phyloP scores from a whole-genome alignment of 108 stramenopile species.

The Nitzschia inconspicua region DNA sequence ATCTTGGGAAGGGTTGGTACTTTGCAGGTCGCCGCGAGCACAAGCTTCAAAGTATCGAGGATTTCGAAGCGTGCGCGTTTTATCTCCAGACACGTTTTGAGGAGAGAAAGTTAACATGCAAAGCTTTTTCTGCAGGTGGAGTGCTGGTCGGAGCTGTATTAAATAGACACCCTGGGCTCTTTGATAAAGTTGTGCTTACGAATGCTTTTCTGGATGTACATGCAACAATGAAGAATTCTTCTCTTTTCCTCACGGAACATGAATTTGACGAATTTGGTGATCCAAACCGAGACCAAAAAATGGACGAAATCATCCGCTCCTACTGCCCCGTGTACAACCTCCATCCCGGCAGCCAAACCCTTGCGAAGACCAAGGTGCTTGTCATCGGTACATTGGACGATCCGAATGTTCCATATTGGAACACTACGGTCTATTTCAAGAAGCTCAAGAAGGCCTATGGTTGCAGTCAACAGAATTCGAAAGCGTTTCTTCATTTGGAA shows the following conservation, averaged over 20 bases:
- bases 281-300: slow-evolving; percentile 13
- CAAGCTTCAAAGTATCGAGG: slow-evolving; percentile 42
- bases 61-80: slow-evolving; percentile 56
- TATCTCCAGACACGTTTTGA: slow-evolving; percentile 16
- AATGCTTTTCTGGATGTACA: slow-evolving; percentile 64
- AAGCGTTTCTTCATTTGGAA: slow-evolving; percentile 24
- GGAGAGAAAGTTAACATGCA: slow-evolving; percentile 22
- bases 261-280: slow-evolving; percentile 78
- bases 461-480: not conserved
- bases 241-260: slow-evolving; percentile 56
- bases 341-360: not conserved
- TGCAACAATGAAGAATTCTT: slow-evolving; percentile 42
- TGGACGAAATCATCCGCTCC: slow-evolving; percentile 13
- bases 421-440: slow-evolving; percentile 32
- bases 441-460: slow-evolving; percentile 10
- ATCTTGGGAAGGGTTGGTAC: slow-evolving; percentile 61
- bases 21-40: slow-evolving; percentile 28
- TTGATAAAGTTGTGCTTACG: slow-evolving; percentile 32
- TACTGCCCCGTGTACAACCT: slow-evolving; percentile 42
- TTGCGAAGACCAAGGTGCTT: slow-evolving; percentile 7
- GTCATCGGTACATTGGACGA: slow-evolving; percentile 46
- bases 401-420: slow-evolving; percentile 42
- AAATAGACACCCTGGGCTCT: slow-evolving; percentile 37
- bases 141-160: slow-evolving; percentile 50
- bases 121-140: slow-evolving; percentile 65